Evolutionary conservation across 1,284 basidiomycete genomes (phyloP).

Genomic region (Butyriboletus pseudospeciosus): DNA sequence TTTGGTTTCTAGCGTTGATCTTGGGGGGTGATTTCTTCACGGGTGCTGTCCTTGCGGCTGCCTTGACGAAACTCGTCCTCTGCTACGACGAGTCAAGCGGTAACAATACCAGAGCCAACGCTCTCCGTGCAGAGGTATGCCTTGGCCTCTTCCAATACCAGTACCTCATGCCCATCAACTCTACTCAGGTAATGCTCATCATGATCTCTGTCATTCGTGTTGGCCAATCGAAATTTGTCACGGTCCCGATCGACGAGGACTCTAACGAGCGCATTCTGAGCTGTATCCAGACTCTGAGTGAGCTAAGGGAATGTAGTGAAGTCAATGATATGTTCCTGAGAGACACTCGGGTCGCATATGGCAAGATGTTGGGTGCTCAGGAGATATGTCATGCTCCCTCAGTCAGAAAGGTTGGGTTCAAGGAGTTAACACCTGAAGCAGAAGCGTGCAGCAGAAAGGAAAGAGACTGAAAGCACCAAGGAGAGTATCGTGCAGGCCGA

Average conservation of each 20-base stretch:
- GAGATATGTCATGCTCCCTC: constrained; percentile 52
- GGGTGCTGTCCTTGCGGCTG: constrained; percentile 82
- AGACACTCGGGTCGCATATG: constrained; percentile 91
- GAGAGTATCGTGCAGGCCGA: constrained; percentile 83
- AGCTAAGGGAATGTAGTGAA: constrained; percentile 58
- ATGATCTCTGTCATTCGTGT: constrained; percentile 97
- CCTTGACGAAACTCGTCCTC: constrained; percentile 89
- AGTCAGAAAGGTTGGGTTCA: not conserved
- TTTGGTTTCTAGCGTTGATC: constrained; percentile 79
- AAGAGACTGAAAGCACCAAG: constrained; percentile 74
- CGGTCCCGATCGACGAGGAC: constrained; percentile 95
- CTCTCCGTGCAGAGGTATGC: constrained; percentile 78
- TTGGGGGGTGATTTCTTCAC: constrained; percentile 98
- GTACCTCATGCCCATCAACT: not conserved
- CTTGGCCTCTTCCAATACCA: not conserved
- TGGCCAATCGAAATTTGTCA: constrained; percentile 93
- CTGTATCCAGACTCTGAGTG: constrained; percentile 91
- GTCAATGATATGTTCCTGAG: constrained; percentile 87
- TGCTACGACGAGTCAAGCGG: constrained; percentile 65
- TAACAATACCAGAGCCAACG: constrained; percentile 62
- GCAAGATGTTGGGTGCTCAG: constrained; percentile 90
- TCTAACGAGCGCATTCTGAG: constrained; percentile 95
- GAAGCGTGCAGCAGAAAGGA: constrained; percentile 87
- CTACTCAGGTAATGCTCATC: constrained; percentile 83
- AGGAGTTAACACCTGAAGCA: constrained; percentile 15